Evolutionary conservation across 2,329 filamentous ascomycete genomes (phyloP).

Genomic region (Aspergillus neoniger): DNA sequence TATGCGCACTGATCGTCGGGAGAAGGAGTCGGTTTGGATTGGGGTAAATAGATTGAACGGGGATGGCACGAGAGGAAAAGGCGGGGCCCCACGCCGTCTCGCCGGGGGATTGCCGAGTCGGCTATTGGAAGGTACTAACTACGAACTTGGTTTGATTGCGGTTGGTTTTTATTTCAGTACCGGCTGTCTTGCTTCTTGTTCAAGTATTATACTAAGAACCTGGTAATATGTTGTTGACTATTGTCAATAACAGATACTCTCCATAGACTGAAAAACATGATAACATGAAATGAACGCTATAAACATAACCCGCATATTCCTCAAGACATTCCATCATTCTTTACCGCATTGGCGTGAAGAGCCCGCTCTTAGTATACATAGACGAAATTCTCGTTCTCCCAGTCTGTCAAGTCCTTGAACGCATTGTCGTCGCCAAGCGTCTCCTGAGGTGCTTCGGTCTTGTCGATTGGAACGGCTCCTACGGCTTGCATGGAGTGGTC

Average conservation of each 20-base stretch:
- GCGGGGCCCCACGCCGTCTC: not conserved
- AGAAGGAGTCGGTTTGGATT: not conserved
- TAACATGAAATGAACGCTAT: not conserved
- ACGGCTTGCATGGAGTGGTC: constrained; percentile 61
- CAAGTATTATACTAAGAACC: no score
- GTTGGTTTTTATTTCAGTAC: no score
- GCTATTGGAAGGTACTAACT: not conserved
- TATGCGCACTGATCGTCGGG: no score
- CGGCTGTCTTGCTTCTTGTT: no score
- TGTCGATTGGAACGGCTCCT: constrained; percentile 25
- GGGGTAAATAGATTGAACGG: not conserved
- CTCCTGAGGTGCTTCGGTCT: constrained; percentile 32
- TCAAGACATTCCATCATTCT: no score
- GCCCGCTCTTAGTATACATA: constrained; percentile 52
- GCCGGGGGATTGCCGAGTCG: constrained; percentile 1
- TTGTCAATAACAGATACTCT: no score
- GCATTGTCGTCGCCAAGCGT: constrained; percentile 48
- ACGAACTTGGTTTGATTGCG: no score
- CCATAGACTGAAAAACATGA: no score
- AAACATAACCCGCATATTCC: not conserved
- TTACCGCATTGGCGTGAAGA: no score
- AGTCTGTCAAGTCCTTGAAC: constrained; percentile 62
- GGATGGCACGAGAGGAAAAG: not conserved
- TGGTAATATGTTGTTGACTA: no score
- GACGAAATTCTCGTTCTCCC: constrained; percentile 65